Percentiles rank a stretch among this genome's conserved stretches.
phyloP scores from a whole-genome alignment of 176 grass and related monocot species.

The Themeda triandra region DNA sequence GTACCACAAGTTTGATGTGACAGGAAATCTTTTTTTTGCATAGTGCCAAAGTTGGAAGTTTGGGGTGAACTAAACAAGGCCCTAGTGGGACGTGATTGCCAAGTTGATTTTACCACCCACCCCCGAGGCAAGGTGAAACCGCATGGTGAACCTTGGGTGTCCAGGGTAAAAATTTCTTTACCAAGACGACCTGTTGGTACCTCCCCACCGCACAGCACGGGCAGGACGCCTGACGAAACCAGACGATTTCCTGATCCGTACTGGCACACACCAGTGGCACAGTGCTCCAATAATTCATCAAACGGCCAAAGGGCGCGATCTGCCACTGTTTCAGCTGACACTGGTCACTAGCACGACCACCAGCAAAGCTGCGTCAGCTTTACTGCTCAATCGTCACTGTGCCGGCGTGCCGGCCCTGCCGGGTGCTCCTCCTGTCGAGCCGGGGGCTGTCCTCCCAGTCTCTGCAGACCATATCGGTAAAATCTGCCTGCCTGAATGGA shows the following conservation, averaged over 20 bases:
- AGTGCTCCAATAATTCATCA: constrained; percentile 51
- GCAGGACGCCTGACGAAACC: not conserved
- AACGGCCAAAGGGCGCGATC: constrained; percentile 42
- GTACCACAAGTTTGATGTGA: too few relatives aligned
- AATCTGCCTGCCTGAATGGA: too few relatives aligned
- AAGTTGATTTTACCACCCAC: not conserved
- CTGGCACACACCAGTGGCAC: not conserved
- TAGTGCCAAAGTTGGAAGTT: too few relatives aligned
- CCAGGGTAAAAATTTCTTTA: not conserved
- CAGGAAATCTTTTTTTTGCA: too few relatives aligned
- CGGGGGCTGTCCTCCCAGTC: not conserved
- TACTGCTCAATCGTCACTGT: constrained; percentile 28
- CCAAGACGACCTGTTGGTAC: not conserved
- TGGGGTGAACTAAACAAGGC: too few relatives aligned
- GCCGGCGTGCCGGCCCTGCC: not conserved
- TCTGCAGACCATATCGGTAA: too few relatives aligned
- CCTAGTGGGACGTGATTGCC: not conserved
- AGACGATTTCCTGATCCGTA: not conserved
- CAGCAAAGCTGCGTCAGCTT: constrained; percentile 45
- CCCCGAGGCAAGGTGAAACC: not conserved
- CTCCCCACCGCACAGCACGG: not conserved
- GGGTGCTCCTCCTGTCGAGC: not conserved
- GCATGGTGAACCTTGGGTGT: not conserved
- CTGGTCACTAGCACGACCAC: constrained; percentile 16
- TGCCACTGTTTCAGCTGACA: constrained; percentile 28